These are phyloP conservation scores for Colletotrichum liaoningense DNA, from an alignment of 2,329 filamentous ascomycete genomes.

Conservation along the genomic window DNA sequence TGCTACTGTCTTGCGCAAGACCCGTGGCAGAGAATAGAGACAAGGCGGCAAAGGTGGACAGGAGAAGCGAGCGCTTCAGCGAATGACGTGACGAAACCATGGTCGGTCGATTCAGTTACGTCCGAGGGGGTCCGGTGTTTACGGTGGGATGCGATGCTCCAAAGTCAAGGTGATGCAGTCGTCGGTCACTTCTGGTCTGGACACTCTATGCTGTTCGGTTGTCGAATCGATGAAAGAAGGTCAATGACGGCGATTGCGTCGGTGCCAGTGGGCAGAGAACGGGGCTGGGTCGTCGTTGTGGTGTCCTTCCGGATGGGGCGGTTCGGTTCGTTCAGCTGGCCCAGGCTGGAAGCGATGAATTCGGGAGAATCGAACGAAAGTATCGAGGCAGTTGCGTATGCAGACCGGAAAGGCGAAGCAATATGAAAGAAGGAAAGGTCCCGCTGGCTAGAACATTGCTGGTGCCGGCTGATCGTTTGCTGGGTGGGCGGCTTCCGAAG, in stretches of 20 bases:
- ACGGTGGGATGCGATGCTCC: slow-evolving; percentile 1
- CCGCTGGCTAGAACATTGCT: slow-evolving; percentile 33
- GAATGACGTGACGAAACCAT: slow-evolving; percentile 31
- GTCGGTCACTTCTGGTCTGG: neutral
- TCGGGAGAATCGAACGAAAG: slow-evolving; percentile 11
- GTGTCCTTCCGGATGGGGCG: slow-evolving; percentile 20
- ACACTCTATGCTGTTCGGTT: neutral
- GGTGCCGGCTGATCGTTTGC: slow-evolving; percentile 10
- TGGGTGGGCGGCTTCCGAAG: slow-evolving; percentile 11
- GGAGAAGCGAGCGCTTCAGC: slow-evolving; percentile 66
- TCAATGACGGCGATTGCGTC: slow-evolving; percentile 7
- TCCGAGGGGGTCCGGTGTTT: neutral
- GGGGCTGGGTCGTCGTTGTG: slow-evolving; percentile 13
- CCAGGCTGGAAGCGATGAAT: neutral
- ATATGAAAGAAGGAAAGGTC: slow-evolving; percentile 8
- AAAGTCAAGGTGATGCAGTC: neutral
- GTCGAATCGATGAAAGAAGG: neutral
- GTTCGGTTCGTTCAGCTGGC: slow-evolving; percentile 1
- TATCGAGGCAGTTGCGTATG: slow-evolving; percentile 24
- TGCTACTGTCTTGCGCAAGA: slow-evolving; percentile 46
- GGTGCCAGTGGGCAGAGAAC: neutral
- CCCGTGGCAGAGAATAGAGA: slow-evolving; percentile 45
- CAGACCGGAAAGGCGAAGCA: slow-evolving; percentile 9
- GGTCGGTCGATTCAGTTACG: neutral
- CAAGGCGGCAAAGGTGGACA: slow-evolving; percentile 78